Conservation (phyloP, 768 basidiomycete genomes). For the Cytidiella melzeri region DNA sequence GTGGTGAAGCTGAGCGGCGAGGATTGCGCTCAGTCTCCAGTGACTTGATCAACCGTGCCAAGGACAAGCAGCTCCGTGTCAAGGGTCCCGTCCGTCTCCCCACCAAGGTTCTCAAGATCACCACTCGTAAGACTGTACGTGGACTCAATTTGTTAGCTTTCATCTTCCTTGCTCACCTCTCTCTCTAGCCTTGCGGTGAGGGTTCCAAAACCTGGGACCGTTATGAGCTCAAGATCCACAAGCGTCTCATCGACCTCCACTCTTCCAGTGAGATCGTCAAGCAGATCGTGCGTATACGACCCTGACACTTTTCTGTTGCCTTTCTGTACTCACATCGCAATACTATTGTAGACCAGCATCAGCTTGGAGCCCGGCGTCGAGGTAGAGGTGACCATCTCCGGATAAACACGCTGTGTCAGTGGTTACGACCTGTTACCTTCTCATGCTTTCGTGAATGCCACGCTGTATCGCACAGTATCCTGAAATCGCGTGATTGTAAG, state of each 20-base stretch:
- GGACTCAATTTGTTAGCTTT: neutral
- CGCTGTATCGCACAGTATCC: neutral
- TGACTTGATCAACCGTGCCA: slow-evolving; percentile 97
- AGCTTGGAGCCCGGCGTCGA: slow-evolving; percentile 99
- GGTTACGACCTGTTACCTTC: neutral
- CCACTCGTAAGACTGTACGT: slow-evolving; percentile 96
- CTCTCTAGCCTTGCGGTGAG: slow-evolving; percentile 90
- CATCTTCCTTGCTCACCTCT: neutral
- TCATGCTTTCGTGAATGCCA: neutral
- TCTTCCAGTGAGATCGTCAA: slow-evolving; percentile 99
- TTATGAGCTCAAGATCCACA: slow-evolving; percentile 99
- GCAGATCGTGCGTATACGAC: slow-evolving; percentile 76
- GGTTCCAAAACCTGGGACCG: slow-evolving; percentile 99
- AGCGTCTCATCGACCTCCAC: slow-evolving; percentile 98
- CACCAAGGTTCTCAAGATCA: slow-evolving; percentile 98
- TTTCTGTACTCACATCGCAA: neutral
- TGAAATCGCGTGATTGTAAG: no score
- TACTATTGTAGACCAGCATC: slow-evolving; percentile 75
- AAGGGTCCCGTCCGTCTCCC: slow-evolving; percentile 99
- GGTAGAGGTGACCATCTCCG: slow-evolving; percentile 96
- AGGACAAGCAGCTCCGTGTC: slow-evolving; percentile 99
- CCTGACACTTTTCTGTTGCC: neutral
- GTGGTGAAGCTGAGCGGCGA: no score
- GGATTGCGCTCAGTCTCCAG: slow-evolving; percentile 94
- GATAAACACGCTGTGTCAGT: slow-evolving; percentile 29